Evolutionary conservation across 2,329 filamentous ascomycete genomes (phyloP).

Genomic region (Ascochyta viciae-villosae): DNA sequence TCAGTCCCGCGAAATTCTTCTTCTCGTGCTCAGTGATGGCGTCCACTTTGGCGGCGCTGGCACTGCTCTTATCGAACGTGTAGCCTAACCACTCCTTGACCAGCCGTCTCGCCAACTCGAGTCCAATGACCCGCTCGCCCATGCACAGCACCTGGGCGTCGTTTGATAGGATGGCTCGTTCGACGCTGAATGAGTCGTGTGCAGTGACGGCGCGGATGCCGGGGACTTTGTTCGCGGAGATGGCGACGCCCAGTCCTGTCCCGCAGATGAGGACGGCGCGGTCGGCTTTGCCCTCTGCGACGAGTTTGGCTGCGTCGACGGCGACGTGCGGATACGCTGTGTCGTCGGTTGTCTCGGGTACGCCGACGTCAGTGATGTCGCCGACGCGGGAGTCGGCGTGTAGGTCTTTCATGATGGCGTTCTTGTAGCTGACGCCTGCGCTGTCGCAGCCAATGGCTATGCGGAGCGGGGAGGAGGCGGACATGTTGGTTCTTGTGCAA

Average conservation of each 20-base stretch:
- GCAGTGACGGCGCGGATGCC: constrained; percentile 88
- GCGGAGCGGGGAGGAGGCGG: constrained; percentile 51
- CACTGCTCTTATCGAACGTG: constrained; percentile 73
- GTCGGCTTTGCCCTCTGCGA: constrained; percentile 71
- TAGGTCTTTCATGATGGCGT: constrained; percentile 76
- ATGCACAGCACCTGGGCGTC: constrained; percentile 88
- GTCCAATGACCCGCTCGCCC: constrained; percentile 81
- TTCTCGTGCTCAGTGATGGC: constrained; percentile 58
- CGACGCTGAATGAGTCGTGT: constrained; percentile 84
- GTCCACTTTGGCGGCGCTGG: constrained; percentile 64
- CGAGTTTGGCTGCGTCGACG: constrained; percentile 72
- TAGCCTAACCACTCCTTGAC: constrained; percentile 87
- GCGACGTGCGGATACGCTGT: constrained; percentile 84
- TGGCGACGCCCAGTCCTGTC: constrained; percentile 85
- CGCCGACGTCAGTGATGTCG: constrained; percentile 77
- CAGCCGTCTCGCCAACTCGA: constrained; percentile 79
- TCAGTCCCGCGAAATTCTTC: constrained; percentile 41
- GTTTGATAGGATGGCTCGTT: constrained; percentile 81
- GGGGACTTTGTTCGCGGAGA: constrained; percentile 86
- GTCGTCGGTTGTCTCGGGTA: constrained; percentile 70
- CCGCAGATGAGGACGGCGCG: constrained; percentile 84
- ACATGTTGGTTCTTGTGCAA: constrained; percentile 15
- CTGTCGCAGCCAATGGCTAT: constrained; percentile 72
- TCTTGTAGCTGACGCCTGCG: constrained; percentile 80
- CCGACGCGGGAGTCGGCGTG: constrained; percentile 70